A percentile compares a stretch with the other conserved stretches of the same genome.
phyloP scores from a whole-genome alignment of 768 basidiomycete species.

The Pulveroboletus sp. region DNA sequence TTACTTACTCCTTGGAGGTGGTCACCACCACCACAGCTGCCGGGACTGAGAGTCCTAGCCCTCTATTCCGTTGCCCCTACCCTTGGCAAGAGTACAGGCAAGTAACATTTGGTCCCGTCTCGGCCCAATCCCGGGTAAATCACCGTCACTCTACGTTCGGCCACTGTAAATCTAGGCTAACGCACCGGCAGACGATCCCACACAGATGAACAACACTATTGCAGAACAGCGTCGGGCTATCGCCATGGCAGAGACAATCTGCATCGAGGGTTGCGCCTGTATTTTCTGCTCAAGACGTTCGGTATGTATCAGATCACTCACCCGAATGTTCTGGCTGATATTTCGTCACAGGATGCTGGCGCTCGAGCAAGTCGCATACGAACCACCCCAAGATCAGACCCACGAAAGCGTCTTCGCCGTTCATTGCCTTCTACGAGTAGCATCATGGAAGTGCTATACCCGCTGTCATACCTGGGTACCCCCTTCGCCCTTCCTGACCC shows the following conservation, averaged over 20 bases:
- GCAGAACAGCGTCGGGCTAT: slow-evolving; percentile 12
- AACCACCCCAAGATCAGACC: slow-evolving; percentile 1
- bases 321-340: not conserved
- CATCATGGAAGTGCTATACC: slow-evolving; percentile 25
- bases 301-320: slow-evolving; percentile 1
- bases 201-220: not conserved
- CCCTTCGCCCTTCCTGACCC: slow-evolving; percentile 11
- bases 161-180: slow-evolving; percentile 1
- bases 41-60: not conserved
- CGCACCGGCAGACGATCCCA: not conserved
- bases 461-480: slow-evolving; percentile 14
- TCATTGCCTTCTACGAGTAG: slow-evolving; percentile 19
- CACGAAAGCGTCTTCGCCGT: slow-evolving; percentile 2
- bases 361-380: not conserved
- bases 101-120: not conserved
- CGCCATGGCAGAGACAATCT: slow-evolving; percentile 7
- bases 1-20: not conserved
- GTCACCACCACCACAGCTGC: too few species aligned
- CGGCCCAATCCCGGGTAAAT: not conserved
- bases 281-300: slow-evolving; percentile 1
- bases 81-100: not conserved
- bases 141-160: not conserved
- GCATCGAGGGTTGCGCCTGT: slow-evolving; percentile 9
- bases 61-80: not conserved
- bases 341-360: slow-evolving; percentile 7